Percentiles rank a stretch among this genome's conserved stretches.
phyloP scores from a whole-genome alignment of 441 rosid genomes.

The Pelargonium myrrhifolium region DNA sequence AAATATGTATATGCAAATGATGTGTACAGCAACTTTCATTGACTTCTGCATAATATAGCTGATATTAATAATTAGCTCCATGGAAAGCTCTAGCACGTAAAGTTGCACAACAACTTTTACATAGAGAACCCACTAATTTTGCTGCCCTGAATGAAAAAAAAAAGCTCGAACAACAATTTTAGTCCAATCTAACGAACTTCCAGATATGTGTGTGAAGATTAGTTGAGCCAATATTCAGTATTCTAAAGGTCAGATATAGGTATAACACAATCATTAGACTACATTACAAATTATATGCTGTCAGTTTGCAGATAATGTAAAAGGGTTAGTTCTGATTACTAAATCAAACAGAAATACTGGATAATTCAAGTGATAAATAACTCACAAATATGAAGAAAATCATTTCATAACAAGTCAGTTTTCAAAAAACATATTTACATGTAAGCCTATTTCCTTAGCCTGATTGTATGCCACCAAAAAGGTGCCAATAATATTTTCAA shows the following conservation, averaged over 20 bases:
- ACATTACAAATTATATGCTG: neutral
- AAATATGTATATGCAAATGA: neutral
- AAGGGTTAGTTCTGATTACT: too few species aligned
- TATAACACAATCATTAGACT: neutral
- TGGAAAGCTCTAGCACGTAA: neutral
- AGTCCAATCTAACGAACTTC: neutral
- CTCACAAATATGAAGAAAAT: too few species aligned
- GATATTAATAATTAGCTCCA: neutral
- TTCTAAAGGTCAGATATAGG: neutral
- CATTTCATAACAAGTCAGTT: too few species aligned
- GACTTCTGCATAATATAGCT: neutral
- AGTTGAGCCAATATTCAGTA: neutral
- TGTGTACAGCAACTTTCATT: neutral
- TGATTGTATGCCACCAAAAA: too few species aligned
- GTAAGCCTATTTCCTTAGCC: too few species aligned
- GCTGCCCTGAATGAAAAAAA: neutral
- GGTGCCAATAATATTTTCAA: too few species aligned
- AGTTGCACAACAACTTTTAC: neutral
- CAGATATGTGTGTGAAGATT: neutral
- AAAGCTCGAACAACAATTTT: neutral
- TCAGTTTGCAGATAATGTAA: too few species aligned
- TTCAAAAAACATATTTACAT: too few species aligned
- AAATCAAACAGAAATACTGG: too few species aligned
- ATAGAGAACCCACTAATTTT: neutral
- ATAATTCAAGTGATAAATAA: too few species aligned